Base-by-base conservation (phyloP, 352 stramenopile genomes). In the Globisporangium okanoganense region DNA sequence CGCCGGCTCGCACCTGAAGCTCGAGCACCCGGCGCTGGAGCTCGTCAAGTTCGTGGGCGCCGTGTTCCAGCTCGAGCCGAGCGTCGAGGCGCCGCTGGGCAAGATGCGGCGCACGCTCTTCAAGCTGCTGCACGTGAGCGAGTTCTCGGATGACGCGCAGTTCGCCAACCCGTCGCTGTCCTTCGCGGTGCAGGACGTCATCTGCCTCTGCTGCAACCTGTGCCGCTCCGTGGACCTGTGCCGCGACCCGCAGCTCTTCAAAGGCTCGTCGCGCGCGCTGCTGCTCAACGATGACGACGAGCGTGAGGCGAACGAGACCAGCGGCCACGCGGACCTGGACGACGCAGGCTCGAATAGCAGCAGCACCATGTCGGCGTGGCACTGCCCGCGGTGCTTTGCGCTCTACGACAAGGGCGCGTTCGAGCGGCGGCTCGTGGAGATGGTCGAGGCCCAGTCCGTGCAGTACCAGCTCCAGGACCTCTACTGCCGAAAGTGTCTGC, bases 211-310 rank as follows among this genome's bases (percentile, higher is more conserved):
- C 68, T 99, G 97, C 75, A 97, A 98, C 54, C 78, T 97, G 57
- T 98, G 91, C 58, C 78, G 88, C 24, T 93, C 99, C 41, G 75
- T 99, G n/a, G 97, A 99, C 73, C 70, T 99, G 13, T 99, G 96
- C 71, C 88, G 94, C 24, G 92, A 98, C 67, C 84, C 87, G 36
- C 85, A 94, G 51, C 70, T 97, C 8, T 94, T 98, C 52, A 87
- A 96, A 49, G 76, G 90, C 10, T 88, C 89, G 10, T 70, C 59
- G 45, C 59, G 54, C 6, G 44, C 52, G 4, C 55, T 69, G 20
- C 55, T 67, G 20, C 64, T 66, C 27, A 61, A 69, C 20, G 62
- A 72, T 41, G 57, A 73, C 41, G 60, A 35, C 14, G 70, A 48
- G 44, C 61, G 57, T 6, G 47, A 61, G 12, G 57, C 71, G 9